phyloP scores from a whole-genome alignment of 2,329 filamentous ascomycete genomes.

The Talaromyces atroroseus region DNA sequence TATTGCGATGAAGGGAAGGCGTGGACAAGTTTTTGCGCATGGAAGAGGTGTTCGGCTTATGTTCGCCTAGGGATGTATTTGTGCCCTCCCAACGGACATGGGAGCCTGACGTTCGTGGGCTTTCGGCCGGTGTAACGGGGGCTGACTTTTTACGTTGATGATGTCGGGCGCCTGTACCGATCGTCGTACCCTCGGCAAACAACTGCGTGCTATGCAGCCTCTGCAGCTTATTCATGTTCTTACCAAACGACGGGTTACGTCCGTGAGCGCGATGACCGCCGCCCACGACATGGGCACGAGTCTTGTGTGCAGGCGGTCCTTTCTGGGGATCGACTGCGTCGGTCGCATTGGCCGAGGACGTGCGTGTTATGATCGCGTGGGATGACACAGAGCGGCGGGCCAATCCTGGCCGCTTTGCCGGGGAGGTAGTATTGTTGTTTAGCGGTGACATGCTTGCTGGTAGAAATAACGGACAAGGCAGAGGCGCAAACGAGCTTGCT shows the following conservation, averaged over 20 bases:
- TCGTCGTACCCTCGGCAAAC: constrained; percentile 23
- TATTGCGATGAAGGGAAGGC: constrained; percentile 36
- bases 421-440: constrained; percentile 25
- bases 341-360: constrained; percentile 19
- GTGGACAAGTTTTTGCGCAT: constrained; percentile 45
- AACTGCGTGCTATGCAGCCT: constrained; percentile 29
- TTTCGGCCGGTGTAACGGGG: constrained; percentile 39
- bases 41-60: constrained; percentile 27
- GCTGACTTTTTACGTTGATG: constrained; percentile 45
- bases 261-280: constrained; percentile 35
- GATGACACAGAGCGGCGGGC: constrained; percentile 37
- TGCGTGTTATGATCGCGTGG: constrained; percentile 33
- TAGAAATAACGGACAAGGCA: background rate
- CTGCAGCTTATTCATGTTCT: constrained; percentile 41
- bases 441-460: constrained; percentile 11
- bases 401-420: constrained; percentile 36
- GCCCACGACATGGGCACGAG: constrained; percentile 39
- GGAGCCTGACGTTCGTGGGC: constrained; percentile 28
- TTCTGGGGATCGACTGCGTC: constrained; percentile 29
- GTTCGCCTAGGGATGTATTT: constrained; percentile 28
- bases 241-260: constrained; percentile 40
- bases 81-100: constrained; percentile 32
- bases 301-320: constrained; percentile 25
- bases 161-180: constrained; percentile 22
- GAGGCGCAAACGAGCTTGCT: background rate